Conservation (phyloP, 176 grass and related monocot species). For the Ensete glaucum region DNA sequence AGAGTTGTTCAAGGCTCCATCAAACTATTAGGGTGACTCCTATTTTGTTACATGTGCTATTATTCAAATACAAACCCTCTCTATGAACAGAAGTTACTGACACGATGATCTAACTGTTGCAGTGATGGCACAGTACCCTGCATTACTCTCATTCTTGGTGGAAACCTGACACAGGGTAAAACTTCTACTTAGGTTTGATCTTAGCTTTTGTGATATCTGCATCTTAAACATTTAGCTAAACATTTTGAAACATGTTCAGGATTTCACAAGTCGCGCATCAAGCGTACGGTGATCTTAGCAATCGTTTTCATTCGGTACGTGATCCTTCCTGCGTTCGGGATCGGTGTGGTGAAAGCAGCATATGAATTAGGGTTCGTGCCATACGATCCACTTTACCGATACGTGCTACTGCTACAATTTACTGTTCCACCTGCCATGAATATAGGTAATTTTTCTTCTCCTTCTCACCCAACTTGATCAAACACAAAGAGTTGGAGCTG, state of each 20-base stretch:
- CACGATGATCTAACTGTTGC: background rate
- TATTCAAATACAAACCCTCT: background rate
- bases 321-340: slow-evolving; percentile 53
- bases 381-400: slow-evolving; percentile 58
- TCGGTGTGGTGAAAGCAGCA: slow-evolving; percentile 39
- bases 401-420: slow-evolving; percentile 82
- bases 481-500: background rate
- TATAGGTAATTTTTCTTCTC: slow-evolving; percentile 36
- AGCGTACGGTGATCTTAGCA: slow-evolving; percentile 27
- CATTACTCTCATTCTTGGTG: slow-evolving; percentile 16
- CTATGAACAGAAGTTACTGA: background rate
- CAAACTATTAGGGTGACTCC: slow-evolving; percentile 5
- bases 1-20: slow-evolving; percentile 39
- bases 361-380: slow-evolving; percentile 53
- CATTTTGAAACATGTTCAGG: slow-evolving; percentile 24
- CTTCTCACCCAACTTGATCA: background rate
- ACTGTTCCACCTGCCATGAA: slow-evolving; percentile 76
- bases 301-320: slow-evolving; percentile 59
- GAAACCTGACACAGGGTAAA: slow-evolving; percentile 14
- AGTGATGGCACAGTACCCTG: slow-evolving; percentile 19
- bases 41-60: background rate
- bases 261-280: slow-evolving; percentile 51
- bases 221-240: background rate
- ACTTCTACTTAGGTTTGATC: background rate
- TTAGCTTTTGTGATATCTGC: background rate